Conservation (phyloP, 148 eudicot species). For the Nepenthes gracilis region DNA sequence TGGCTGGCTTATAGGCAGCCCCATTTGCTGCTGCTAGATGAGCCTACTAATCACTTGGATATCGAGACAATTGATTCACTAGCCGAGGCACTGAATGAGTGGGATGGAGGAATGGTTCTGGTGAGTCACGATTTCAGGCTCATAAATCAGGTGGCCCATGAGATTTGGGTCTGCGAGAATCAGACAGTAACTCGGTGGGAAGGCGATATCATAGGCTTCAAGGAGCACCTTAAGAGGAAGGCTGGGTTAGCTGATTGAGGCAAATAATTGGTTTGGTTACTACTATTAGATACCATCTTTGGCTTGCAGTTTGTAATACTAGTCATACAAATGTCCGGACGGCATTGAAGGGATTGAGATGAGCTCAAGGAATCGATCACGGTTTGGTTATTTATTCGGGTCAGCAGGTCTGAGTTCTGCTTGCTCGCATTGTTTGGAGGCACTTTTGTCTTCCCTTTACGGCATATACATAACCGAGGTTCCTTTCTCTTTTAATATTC, state of each 20-base stretch:
- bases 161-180: conserved; percentile 97
- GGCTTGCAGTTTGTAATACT: too few relatives aligned
- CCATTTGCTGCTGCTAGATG: conserved; percentile 76
- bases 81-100: conserved; percentile 87
- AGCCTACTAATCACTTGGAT: conserved; percentile 96
- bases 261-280: too few relatives aligned
- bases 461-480: too few relatives aligned
- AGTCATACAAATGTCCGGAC: too few relatives aligned
- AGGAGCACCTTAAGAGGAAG: conserved; percentile 64
- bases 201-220: conserved; percentile 85
- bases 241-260: conserved; percentile 39
- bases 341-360: too few relatives aligned
- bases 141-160: conserved; percentile 91
- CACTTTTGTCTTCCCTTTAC: too few relatives aligned
- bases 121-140: conserved; percentile 97
- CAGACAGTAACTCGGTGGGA: conserved; percentile 75
- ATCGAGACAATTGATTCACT: conserved; percentile 90
- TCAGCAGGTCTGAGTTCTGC: too few relatives aligned
- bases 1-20: conserved; percentile 85
- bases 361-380: too few relatives aligned
- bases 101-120: conserved; percentile 97
- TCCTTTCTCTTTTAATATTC: too few relatives aligned
- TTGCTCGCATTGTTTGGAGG: too few relatives aligned
- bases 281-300: too few relatives aligned
- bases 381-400: too few relatives aligned